Conservation (phyloP, 164 flowering plant genomes). For the Annona cherimola region DNA sequence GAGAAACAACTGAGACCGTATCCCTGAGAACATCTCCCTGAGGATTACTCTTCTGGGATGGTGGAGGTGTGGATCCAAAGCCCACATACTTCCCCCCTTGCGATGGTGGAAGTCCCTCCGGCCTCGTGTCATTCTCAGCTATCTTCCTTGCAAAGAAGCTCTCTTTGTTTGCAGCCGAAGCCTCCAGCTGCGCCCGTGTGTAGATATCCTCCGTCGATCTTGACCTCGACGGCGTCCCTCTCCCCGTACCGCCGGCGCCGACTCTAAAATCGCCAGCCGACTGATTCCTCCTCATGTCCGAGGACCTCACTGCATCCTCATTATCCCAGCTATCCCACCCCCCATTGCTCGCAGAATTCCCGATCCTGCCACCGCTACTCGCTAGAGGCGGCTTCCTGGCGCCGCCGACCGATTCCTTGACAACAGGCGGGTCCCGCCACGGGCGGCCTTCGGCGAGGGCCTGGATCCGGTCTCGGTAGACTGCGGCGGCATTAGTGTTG, state of each 20-base stretch:
- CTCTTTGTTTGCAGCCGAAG: slow-evolving; percentile 85
- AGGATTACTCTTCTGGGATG: slow-evolving; percentile 30
- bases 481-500: slow-evolving; percentile 66
- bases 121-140: slow-evolving; percentile 72
- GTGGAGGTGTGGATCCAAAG: slow-evolving; percentile 72
- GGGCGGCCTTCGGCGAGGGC: slow-evolving; percentile 72
- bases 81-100: slow-evolving; percentile 98
- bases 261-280: slow-evolving; percentile 61
- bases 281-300: slow-evolving; percentile 69
- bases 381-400: slow-evolving; percentile 43
- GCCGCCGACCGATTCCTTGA: slow-evolving; percentile 39
- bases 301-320: slow-evolving; percentile 31
- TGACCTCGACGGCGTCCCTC: too few relatives aligned
- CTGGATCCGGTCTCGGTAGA: slow-evolving; percentile 69
- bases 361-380: slow-evolving; percentile 20
- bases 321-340: slow-evolving; percentile 95
- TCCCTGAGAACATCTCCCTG: slow-evolving; percentile 65
- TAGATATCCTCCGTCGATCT: too few relatives aligned
- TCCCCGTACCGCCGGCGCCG: too few relatives aligned
- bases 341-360: slow-evolving; percentile 21
- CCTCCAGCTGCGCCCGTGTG: slow-evolving; percentile 62
- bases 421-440: slow-evolving; percentile 77
- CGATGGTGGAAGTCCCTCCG: slow-evolving; percentile 86
- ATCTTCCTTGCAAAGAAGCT: slow-evolving; percentile 67
- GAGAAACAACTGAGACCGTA: slow-evolving; percentile 66